Conservation (phyloP, 2,329 filamentous ascomycete species). For the Leptographium galeiforme region DNA sequence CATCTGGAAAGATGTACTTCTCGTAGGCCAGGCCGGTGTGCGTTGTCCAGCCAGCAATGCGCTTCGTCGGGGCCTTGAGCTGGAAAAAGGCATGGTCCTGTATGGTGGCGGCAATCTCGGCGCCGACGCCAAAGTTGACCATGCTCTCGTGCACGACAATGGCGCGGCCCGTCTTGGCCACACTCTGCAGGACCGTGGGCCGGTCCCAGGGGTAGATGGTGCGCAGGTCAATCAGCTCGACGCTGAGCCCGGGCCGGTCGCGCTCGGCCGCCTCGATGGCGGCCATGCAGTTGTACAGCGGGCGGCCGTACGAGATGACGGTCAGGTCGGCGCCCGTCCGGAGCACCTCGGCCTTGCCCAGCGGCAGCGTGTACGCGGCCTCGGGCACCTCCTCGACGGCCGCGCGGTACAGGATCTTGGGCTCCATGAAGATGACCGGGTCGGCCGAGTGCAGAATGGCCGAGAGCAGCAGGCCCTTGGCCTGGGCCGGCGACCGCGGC, state of each 20-base stretch:
- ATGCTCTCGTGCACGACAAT: slow-evolving; percentile 88
- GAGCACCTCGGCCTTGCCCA: slow-evolving; percentile 74
- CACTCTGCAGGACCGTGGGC: slow-evolving; percentile 64
- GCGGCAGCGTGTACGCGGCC: slow-evolving; percentile 65
- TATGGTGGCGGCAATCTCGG: slow-evolving; percentile 77
- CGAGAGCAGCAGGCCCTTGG: slow-evolving; percentile 71
- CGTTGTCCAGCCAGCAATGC: slow-evolving; percentile 82
- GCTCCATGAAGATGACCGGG: slow-evolving; percentile 86
- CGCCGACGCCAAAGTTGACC: slow-evolving; percentile 79
- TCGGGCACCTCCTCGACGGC: slow-evolving; percentile 84
- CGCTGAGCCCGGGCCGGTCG: slow-evolving; percentile 59
- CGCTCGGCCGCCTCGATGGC: slow-evolving; percentile 64
- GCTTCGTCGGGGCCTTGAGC: slow-evolving; percentile 71
- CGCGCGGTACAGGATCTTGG: slow-evolving; percentile 83
- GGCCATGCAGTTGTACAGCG: slow-evolving; percentile 67
- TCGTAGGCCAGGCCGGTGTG: slow-evolving; percentile 72
- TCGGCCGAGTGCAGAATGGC: slow-evolving; percentile 63
- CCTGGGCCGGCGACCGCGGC: slow-evolving; percentile 73
- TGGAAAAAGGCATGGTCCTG: slow-evolving; percentile 73
- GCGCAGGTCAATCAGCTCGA: slow-evolving; percentile 81
- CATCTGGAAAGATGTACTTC: slow-evolving; percentile 69
- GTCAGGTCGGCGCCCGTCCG: slow-evolving; percentile 72
- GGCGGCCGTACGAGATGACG: slow-evolving; percentile 78
- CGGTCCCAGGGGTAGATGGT: slow-evolving; percentile 91
- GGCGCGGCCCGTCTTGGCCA: slow-evolving; percentile 73